Conservation (phyloP, 2,329 filamentous ascomycete species). For the Xylaria sp. region DNA sequence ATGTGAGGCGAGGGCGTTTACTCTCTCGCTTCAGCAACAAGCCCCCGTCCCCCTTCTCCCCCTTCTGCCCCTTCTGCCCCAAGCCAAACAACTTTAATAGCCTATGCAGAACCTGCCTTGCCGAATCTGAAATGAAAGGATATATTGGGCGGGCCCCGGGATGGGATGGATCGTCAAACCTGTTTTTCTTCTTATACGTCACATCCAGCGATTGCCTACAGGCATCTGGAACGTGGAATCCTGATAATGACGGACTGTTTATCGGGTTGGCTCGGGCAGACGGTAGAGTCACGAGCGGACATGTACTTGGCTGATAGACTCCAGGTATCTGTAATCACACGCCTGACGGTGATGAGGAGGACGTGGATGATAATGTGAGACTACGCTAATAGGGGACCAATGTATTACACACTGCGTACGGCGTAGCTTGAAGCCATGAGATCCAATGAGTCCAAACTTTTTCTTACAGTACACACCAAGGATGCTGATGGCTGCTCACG, state of each 20-base stretch:
- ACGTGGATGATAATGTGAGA: conserved; percentile 14
- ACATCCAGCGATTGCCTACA: conserved; percentile 22
- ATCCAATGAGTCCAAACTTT: conserved; percentile 19
- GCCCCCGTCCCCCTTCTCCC: not conserved
- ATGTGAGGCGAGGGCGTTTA: conserved; percentile 17
- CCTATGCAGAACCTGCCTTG: conserved; percentile 26
- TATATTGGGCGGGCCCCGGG: conserved; percentile 23
- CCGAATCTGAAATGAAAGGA: conserved; percentile 25
- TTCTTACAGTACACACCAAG: conserved; percentile 25
- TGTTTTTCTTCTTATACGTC: conserved; percentile 29
- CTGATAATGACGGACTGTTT: conserved; percentile 6
- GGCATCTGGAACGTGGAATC: conserved; percentile 23
- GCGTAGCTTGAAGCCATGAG: conserved; percentile 20
- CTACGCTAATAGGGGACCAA: conserved; percentile 24
- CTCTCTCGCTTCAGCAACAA: conserved; percentile 25
- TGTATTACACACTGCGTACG: conserved; percentile 23
- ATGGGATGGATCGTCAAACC: conserved; percentile 23
- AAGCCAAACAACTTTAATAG: conserved; percentile 24
- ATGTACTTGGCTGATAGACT: conserved; percentile 9
- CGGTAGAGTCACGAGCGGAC: conserved; percentile 13
- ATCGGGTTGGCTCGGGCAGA: conserved; percentile 6
- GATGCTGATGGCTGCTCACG: conserved; percentile 33
- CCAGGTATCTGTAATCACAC: conserved; percentile 22
- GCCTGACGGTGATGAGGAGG: conserved; percentile 6
- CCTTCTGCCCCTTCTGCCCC: conserved; percentile 4